Conservation (phyloP, 257 asterid species). For the Anisodus tanguticus region DNA sequence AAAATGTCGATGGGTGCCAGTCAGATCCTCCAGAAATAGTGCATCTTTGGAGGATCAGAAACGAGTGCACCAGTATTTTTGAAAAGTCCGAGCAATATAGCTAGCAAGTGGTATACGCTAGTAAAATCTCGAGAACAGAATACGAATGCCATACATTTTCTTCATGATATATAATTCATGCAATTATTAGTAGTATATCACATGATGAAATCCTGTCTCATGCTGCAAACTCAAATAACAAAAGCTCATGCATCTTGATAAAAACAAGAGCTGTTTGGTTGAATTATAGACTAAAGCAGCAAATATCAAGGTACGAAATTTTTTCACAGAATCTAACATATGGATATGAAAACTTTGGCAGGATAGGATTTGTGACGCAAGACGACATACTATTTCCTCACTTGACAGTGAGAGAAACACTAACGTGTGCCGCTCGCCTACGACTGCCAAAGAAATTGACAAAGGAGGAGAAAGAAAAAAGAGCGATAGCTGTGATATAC, state of each 20-base stretch:
- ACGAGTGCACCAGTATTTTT: background rate
- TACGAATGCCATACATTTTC: background rate
- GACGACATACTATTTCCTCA: slow-evolving; percentile 95
- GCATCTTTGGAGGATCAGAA: background rate
- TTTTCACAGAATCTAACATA: background rate
- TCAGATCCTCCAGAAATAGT: background rate
- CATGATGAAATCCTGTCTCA: background rate
- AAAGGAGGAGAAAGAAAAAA: slow-evolving; percentile 67
- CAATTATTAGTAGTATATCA: no score
- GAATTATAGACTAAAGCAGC: background rate
- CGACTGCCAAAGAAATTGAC: slow-evolving; percentile 73
- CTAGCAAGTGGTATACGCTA: background rate
- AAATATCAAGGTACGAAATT: background rate
- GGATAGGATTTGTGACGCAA: slow-evolving; percentile 98
- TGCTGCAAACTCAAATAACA: background rate
- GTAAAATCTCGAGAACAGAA: background rate
- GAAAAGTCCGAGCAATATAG: background rate
- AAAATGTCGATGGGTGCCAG: background rate
- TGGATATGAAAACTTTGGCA: slow-evolving; percentile 41
- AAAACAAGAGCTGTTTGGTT: no score
- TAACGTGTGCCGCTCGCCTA: slow-evolving; percentile 80
- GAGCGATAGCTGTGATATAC: slow-evolving; percentile 77
- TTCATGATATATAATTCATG: no score
- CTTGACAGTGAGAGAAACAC: slow-evolving; percentile 87
- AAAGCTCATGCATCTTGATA: background rate